phyloP scores from a whole-genome alignment of 768 basidiomycete species.

The Candolleomyces eurysporus region DNA sequence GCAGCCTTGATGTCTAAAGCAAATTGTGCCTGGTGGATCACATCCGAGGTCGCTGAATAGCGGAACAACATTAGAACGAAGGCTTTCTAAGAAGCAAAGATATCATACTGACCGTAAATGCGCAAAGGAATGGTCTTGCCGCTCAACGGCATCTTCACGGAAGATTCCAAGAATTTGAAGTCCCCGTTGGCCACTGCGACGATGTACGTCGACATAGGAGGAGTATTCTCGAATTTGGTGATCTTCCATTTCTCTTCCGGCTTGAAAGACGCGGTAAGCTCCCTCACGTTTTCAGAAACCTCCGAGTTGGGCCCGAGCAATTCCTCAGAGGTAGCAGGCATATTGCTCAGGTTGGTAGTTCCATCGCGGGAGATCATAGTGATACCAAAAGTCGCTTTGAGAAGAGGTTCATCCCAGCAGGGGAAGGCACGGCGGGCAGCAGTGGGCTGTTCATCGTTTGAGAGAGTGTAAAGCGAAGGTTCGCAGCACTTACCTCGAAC shows the following conservation, averaged over 20 bases:
- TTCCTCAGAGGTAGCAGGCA: conserved; percentile 70
- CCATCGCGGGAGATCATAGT: conserved; percentile 74
- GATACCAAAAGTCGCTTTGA: conserved; percentile 81
- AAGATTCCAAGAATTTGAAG: conserved; percentile 71
- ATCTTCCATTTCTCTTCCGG: conserved; percentile 67
- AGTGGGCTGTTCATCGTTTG: conserved; percentile 57
- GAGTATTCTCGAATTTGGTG: conserved; percentile 77
- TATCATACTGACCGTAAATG: conserved; percentile 63
- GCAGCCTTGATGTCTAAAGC: conserved; percentile 83
- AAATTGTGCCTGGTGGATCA: conserved; percentile 81
- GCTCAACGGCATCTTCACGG: conserved; percentile 76
- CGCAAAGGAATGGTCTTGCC: conserved; percentile 80
- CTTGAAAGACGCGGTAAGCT: conserved; percentile 34
- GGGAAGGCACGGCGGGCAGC: conserved; percentile 82
- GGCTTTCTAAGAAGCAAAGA: neutral
- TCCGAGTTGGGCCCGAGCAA: conserved; percentile 33
- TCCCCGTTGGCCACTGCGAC: conserved; percentile 84
- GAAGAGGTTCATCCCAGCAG: conserved; percentile 90
- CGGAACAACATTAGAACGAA: neutral
- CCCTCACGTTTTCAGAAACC: conserved; percentile 27
- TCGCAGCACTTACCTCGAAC: conserved; percentile 58
- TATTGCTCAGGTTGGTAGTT: conserved; percentile 83
- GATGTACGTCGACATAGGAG: conserved; percentile 86
- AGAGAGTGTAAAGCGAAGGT: neutral
- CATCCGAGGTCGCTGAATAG: conserved; percentile 67